These are phyloP conservation scores for Cryptococcus amylolentus DNA, from an alignment of 1,284 basidiomycete species.

Conservation along the genomic window DNA sequence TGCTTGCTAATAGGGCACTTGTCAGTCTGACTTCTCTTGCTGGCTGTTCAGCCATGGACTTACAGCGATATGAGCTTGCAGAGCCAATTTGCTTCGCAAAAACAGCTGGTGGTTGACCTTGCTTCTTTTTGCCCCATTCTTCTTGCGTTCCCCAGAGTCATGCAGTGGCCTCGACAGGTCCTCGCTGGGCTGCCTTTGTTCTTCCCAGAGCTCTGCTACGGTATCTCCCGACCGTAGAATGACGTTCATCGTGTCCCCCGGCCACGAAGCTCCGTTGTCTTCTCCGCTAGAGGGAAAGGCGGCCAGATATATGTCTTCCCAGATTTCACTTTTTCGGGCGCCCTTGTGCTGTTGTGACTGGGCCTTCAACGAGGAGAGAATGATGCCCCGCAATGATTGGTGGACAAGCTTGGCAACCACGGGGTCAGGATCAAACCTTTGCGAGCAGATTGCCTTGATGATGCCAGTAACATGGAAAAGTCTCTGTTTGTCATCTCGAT, in stretches of 20 bases:
- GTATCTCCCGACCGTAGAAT: slow-evolving; percentile 1
- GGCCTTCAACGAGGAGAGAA: neutral
- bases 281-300: slow-evolving; percentile 1
- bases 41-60: slow-evolving; percentile 1
- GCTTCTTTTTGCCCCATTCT: neutral
- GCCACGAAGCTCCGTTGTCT: slow-evolving; percentile 6
- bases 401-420: neutral
- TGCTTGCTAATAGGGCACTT: neutral
- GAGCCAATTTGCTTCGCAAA: slow-evolving; percentile 21
- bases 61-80: slow-evolving; percentile 31
- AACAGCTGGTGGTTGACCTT: slow-evolving; percentile 27
- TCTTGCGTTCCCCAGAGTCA: neutral
- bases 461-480: neutral
- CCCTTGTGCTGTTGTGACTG: neutral
- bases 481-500: neutral
- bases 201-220: slow-evolving; percentile 4
- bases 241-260: slow-evolving; percentile 4
- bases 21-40: neutral
- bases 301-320: neutral
- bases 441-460: neutral
- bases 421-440: neutral
- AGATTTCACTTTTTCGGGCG: neutral
- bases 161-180: neutral
- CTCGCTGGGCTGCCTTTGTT: neutral
- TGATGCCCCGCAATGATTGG: neutral